Evolutionary conservation across 306 rosid genomes (phyloP), one percentile per base, ranked within the genome.

Genomic region (Gynostemma pentaphyllum): DNA sequence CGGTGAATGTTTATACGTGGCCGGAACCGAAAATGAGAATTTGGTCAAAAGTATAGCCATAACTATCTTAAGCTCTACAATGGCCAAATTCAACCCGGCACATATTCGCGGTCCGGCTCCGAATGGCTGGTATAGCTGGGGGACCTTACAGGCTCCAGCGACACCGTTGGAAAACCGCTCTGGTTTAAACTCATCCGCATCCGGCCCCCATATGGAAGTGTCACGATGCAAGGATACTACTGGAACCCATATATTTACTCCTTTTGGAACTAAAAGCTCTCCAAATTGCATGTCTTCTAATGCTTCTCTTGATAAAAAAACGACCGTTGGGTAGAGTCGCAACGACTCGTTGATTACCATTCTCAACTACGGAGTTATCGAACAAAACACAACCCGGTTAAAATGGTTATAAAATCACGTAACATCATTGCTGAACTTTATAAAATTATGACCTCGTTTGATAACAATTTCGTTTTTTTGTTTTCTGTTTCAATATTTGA

Each of bases 291-390:
- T 30, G 56, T 72, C 76, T 30, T 65, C 42, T n/a, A 66, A 34
- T 7, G 76, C 71, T 62, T 66, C 67, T 34, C 76, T 66, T 42
- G 71, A 45, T 29, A 72, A 16, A 28, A 30, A 45, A 14, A 19
- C 32, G 1, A 72, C 66, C 13, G 76, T 12, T 56, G 76, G 76
- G 59, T 72, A 66, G 7, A 72, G 62, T n/a, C 71, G 45, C 52
- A 72, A 2, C n/a, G 71, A 5, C 48, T 72, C 76, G 9, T 66
- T 59, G 9, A 72, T 65, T 27, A 72, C 76, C 76, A 72, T 72
- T 5, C 54, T 56, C 19, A 72, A 16, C 76, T 71, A 26, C n/a
- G n/a, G n/a, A n/a, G n/a, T n/a, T n/a, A n/a, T n/a, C n/a, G n/a
- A n/a, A n/a, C n/a, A n/a, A n/a, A n/a, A n/a, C n/a, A n/a, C n/a